A percentile compares a stretch with the other conserved stretches of the same genome.
phyloP scores from a whole-genome alignment of 176 grass and related monocot genomes.

The Aegilops tauschii region DNA sequence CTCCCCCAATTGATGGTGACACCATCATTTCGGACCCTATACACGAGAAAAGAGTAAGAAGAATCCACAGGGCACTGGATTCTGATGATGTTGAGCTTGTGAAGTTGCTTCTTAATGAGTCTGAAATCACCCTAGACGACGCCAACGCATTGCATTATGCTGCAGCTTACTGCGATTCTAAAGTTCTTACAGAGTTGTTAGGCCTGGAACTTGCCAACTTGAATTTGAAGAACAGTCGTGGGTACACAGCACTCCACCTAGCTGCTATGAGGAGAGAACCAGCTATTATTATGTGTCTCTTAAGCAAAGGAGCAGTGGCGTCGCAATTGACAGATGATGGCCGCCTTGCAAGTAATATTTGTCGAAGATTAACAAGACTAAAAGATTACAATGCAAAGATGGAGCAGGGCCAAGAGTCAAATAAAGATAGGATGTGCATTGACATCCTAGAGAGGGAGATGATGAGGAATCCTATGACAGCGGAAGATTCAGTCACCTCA shows the following conservation, averaged over 20 bases:
- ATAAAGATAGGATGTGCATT: slow-evolving; percentile 94
- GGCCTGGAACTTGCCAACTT: slow-evolving; percentile 63
- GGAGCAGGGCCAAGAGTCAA: slow-evolving; percentile 80
- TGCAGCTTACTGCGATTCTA: slow-evolving; percentile 87
- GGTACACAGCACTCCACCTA: slow-evolving; percentile 82
- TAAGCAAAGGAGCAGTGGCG: slow-evolving; percentile 68
- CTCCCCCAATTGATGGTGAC: slow-evolving; percentile 38
- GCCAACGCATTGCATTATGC: slow-evolving; percentile 88
- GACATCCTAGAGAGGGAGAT: slow-evolving; percentile 95
- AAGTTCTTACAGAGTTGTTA: slow-evolving; percentile 84
- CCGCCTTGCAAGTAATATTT: slow-evolving; percentile 68
- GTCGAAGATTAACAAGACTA: slow-evolving; percentile 67
- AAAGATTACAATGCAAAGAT: slow-evolving; percentile 79
- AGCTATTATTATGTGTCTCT: slow-evolving; percentile 72
- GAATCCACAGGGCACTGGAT: slow-evolving; percentile 87
- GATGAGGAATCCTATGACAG: slow-evolving; percentile 62
- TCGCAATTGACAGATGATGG: slow-evolving; percentile 73
- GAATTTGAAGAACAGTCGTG: slow-evolving; percentile 84
- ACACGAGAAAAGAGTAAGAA: slow-evolving; percentile 78
- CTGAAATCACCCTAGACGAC: slow-evolving; percentile 85
- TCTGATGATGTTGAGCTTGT: slow-evolving; percentile 97
- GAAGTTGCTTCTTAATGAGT: slow-evolving; percentile 92
- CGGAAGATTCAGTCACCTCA: slow-evolving; percentile 88
- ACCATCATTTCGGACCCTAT: slow-evolving; percentile 35
- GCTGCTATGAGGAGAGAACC: slow-evolving; percentile 98